Conservation (phyloP, 2,329 filamentous ascomycete genomes). For the Camillea tinctor region DNA sequence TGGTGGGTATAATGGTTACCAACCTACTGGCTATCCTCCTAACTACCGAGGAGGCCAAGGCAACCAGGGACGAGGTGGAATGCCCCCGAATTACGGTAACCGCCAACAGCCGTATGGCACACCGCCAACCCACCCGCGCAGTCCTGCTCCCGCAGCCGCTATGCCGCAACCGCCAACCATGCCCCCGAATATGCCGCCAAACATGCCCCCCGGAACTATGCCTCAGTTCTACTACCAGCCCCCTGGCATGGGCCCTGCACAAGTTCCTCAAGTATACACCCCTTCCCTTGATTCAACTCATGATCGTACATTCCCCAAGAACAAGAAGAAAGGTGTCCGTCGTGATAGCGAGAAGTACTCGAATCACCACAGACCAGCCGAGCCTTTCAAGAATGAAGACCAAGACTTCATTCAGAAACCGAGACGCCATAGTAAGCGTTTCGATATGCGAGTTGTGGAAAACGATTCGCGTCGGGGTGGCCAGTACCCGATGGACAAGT, state of each 20-base stretch:
- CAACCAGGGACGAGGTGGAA: conserved; percentile 50
- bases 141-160: conserved; percentile 33
- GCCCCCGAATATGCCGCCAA: conserved; percentile 64
- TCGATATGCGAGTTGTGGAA: conserved; percentile 36
- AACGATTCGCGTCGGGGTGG: conserved; percentile 19
- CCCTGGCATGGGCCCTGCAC: conserved; percentile 57
- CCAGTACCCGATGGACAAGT: conserved; percentile 15
- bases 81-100: conserved; percentile 46
- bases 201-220: conserved; percentile 62
- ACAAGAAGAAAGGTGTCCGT: conserved; percentile 43
- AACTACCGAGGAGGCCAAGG: conserved; percentile 38
- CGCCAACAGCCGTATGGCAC: conserved; percentile 40
- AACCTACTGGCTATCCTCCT: conserved; percentile 45
- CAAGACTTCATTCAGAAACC: conserved; percentile 36
- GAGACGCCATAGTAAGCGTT: conserved; percentile 47
- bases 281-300: conserved; percentile 36
- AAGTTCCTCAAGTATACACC: conserved; percentile 59
- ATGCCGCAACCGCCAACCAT: conserved; percentile 21
- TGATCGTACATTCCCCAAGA: conserved; percentile 39
- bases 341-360: conserved; percentile 48
- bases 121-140: conserved; percentile 42
- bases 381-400: conserved; percentile 36
- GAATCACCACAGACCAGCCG: conserved; percentile 38
- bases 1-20: conserved; percentile 48
- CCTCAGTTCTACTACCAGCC: conserved; percentile 61